A percentile compares a stretch with the other conserved stretches of the same genome.
phyloP scores from a whole-genome alignment of 140 eudicot species.

The Ambrosia hybrid region DNA sequence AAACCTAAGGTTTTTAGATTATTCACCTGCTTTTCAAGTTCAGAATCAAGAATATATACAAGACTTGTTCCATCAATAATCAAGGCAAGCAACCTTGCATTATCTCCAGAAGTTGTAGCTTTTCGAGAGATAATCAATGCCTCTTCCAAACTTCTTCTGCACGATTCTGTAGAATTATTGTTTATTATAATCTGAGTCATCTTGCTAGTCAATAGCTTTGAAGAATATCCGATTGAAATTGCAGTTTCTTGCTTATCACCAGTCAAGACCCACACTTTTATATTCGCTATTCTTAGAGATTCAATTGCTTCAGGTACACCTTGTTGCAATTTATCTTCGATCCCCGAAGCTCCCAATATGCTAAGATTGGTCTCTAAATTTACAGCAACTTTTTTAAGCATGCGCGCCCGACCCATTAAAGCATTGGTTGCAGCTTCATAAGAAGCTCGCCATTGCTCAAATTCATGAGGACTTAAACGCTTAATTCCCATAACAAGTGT shows the following conservation, averaged over 20 bases:
- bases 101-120: constrained; percentile 34
- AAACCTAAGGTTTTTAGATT: constrained; percentile 5
- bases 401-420: constrained; percentile 79
- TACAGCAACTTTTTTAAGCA: constrained; percentile 74
- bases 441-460: constrained; percentile 81
- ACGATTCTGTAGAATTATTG: constrained; percentile 65
- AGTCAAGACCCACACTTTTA: constrained; percentile 96
- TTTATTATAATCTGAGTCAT: constrained; percentile 82
- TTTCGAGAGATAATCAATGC: constrained; percentile 50
- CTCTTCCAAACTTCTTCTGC: constrained; percentile 63
- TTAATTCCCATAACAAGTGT: constrained; percentile 87
- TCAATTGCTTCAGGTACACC: constrained; percentile 99
- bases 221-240: constrained; percentile 91
- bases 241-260: constrained; percentile 99
- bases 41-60: constrained; percentile 82
- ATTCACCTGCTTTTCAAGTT: constrained; percentile 83
- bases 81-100: constrained; percentile 49
- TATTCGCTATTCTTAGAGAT: constrained; percentile 70
- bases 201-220: constrained; percentile 68
- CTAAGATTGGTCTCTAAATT: constrained; percentile 56
- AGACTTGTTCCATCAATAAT: constrained; percentile 95
- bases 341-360: constrained; percentile 82
- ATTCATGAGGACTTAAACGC: constrained; percentile 59
- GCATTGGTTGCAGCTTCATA: constrained; percentile 90
- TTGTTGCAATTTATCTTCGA: constrained; percentile 87